Conservation (phyloP, 495 filamentous ascomycete genomes). For the Lasiosphaeria hispida region DNA sequence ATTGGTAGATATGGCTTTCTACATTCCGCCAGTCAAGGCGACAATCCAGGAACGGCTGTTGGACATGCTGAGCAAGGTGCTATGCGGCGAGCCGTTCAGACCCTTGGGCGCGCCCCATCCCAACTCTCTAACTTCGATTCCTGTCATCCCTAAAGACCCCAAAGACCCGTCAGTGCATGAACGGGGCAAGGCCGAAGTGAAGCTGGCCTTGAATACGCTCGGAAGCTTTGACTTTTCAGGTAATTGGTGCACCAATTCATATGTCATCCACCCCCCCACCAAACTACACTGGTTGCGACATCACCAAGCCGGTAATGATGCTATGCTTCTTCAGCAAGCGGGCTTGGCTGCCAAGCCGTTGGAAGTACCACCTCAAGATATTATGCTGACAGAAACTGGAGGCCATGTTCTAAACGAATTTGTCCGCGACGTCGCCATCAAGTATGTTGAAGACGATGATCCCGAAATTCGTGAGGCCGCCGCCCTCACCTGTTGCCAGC, state of each 20-base stretch:
- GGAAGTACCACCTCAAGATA: not conserved
- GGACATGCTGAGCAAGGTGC: slow-evolving; percentile 89
- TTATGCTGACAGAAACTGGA: slow-evolving; percentile 28
- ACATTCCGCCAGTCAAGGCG: slow-evolving; percentile 89
- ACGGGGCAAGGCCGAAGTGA: slow-evolving; percentile 83
- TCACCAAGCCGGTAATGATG: slow-evolving; percentile 2
- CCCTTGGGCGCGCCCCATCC: slow-evolving; percentile 79
- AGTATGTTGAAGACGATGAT: slow-evolving; percentile 94
- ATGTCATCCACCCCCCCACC: not conserved
- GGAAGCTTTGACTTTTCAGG: slow-evolving; percentile 94
- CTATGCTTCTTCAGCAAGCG: not conserved
- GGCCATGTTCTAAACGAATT: slow-evolving; percentile 96
- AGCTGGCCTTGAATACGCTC: slow-evolving; percentile 85
- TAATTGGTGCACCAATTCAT: slow-evolving; percentile 25
- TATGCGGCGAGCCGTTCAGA: slow-evolving; percentile 87
- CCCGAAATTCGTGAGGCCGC: slow-evolving; percentile 90
- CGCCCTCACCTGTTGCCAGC: slow-evolving; percentile 93
- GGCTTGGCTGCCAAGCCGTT: not conserved
- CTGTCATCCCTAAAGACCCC: slow-evolving; percentile 82
- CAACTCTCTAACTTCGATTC: slow-evolving; percentile 63
- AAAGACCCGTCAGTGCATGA: slow-evolving; percentile 68
- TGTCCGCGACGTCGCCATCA: slow-evolving; percentile 95
- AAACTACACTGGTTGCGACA: not conserved
- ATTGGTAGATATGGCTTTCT: slow-evolving; percentile 96
- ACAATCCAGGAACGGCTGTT: slow-evolving; percentile 91